A percentile compares a stretch with the other conserved stretches of the same genome.
phyloP scores from a whole-genome alignment of 805 yeast genomes.

The Hanseniaspora lindneri region DNA sequence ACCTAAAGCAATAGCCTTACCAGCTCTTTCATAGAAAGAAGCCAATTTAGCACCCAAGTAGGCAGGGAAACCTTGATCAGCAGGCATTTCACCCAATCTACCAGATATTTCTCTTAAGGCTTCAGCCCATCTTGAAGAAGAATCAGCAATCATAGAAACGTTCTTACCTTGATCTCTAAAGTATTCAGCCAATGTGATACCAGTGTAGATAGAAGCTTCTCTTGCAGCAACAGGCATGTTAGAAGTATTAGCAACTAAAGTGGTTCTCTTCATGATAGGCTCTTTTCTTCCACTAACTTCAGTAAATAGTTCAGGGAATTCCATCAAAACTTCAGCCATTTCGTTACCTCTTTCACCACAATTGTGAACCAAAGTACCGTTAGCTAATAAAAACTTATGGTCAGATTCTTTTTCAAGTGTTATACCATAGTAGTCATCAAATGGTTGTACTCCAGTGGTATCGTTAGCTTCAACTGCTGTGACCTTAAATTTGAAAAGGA shows the following conservation, averaged over 20 bases:
- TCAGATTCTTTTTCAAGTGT: constrained; percentile 33
- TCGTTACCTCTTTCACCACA: constrained; percentile 97
- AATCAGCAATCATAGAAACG: constrained; percentile 99
- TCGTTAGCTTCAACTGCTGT: constrained; percentile 12
- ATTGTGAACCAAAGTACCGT: constrained; percentile 29
- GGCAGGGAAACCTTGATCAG: constrained; percentile 99
- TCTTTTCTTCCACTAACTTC: constrained; percentile 87
- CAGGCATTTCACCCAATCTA: constrained; percentile 99
- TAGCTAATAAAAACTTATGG: constrained; percentile 34
- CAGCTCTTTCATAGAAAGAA: constrained; percentile 98
- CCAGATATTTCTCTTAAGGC: constrained; percentile 99
- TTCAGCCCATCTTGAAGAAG: constrained; percentile 99
- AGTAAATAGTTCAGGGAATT: constrained; percentile 93
- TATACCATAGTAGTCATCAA: constrained; percentile 35
- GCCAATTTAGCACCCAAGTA: constrained; percentile 97
- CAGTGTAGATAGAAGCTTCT: constrained; percentile 98
- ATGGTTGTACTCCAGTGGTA: background rate
- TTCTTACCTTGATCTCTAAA: constrained; percentile 99
- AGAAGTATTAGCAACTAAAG: constrained; percentile 95
- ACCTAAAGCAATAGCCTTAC: constrained; percentile 89
- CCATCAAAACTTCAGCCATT: constrained; percentile 99
- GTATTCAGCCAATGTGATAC: constrained; percentile 96
- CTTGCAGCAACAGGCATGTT: constrained; percentile 99
- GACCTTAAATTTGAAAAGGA: constrained; percentile 15
- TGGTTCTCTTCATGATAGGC: constrained; percentile 98